Base-by-base conservation (phyloP, 192 early-diverging fungal species). In the Cetraspora pellucida region DNA sequence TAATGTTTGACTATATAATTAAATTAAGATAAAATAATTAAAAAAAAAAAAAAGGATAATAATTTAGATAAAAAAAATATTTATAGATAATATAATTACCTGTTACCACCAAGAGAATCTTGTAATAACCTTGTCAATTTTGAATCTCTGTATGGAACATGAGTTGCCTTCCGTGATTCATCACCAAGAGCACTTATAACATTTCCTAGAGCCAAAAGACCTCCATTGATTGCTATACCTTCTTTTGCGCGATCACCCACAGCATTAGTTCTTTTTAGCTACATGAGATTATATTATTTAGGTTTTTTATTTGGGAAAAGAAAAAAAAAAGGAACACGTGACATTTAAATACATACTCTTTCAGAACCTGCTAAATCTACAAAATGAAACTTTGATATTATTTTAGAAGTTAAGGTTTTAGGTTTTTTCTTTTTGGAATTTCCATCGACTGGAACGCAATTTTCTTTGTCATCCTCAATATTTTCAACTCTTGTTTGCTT, bases 281-380 rank as follows among this genome's bases (percentile, higher is more conserved):
- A 75, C 27, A 37, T 25, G 5, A 72, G 64, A 55, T 5, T 74
- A 52, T 55, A 11, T 27, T 64, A 37, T 74, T 13, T 75, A 47
- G 43, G 7, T 17, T 17, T 64, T 27, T 19, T 11, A 44, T 25
- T 16, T 44, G 27, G 19, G 43, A 23, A 65, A 58, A 28, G 1
- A 58, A 44, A 44, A 59, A 59, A 3, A 55, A 19, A 52, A 57
- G 58, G 27, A 25, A 27, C 25, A 27, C 13, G 13, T 7, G 23
- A 60, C 43, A 37, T 21, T 10, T 10, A 21, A 11, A 63, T 21
- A 37, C 17, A 50, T 85, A 86, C 84, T 59, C 94, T 82, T 84
- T 99, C 97, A 7, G 95, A 96, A 19, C 98, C 98, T 23, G 98
- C 98, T 78, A 99, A 86, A 87, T 99, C 98, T 27, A 99, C 97